Evolutionary conservation across 148 eudicot genomes (phyloP), one percentile per base, ranked within the genome.

Genomic region (Arctostaphylos glauca): DNA sequence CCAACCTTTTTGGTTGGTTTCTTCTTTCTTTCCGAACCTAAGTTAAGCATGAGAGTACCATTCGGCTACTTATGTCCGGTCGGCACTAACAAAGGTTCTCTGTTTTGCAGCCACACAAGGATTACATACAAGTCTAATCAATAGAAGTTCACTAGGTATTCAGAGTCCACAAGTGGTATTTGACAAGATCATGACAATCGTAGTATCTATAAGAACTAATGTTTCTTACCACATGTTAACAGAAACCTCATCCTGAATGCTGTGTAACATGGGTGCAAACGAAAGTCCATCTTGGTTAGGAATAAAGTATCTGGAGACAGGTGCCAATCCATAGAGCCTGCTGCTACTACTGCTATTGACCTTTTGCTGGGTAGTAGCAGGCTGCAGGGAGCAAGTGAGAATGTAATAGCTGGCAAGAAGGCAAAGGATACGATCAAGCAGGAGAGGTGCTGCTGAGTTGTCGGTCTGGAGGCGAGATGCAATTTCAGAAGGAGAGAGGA

Each of bases 261-360:
- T 14, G 4, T 60, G 31, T 16, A 78, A 54, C 31, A 81, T 31
- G 0, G 72, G 60, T 50, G 84, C 86, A 43, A 85, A 46, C 43
- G 84, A 83, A 23, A 79, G 80, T 9, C 88, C 88, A 74, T 88
- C 85, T n/a, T 88, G 78, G 60, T 85, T 86, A 31, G 70, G 81
- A 21, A 85, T 78, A 44, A 84, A 79, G 83, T 81, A 88, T 48
- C 55, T 83, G 21, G 83, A 52, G 9, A 77, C 86, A 2, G 87
- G 86, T n/a, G 83, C 86, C 74, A 86, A 76, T 3, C 86, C 88
- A 79, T 88, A 88, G 5, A 68, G 75, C 21, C 53, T 43, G 14
- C 52, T 72, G 53, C 76, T 46, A 21, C n/a, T n/a, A 1, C 41
- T n/a, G 38, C 19, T 38, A 14, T 16, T 73, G 50, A 16, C 48